Base-by-base conservation (phyloP, 306 rosid species). In the Citrullus amarus region DNA sequence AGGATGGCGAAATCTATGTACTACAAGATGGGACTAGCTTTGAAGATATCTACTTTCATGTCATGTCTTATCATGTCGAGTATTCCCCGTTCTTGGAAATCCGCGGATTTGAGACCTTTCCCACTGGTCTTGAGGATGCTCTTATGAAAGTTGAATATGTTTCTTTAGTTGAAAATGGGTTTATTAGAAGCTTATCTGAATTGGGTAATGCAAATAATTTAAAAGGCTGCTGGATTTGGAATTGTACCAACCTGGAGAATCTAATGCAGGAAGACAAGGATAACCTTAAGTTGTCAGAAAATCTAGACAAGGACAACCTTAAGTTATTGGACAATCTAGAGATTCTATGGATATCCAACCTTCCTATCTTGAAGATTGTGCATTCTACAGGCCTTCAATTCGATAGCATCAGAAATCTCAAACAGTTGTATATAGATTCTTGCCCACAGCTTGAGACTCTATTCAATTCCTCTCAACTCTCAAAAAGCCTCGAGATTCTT, bases 221-320 rank as follows among this genome's bases (percentile, higher is more conserved):
- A 76, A 83, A 75, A 83, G 80, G 86, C 8, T 86, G 86, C 32
- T 74, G 79, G 86, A 36, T 86, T 57, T 70, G 79, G 81, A 78
- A 66, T 41, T 83, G 86, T 25, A 14, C 78, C 5, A 13, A 69
- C 38, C 54, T 86, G 34, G 10, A 76, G 41, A 50, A 11, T 55
- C 58, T 86, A 75, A 34, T 79, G 39, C 10, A 2, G 76, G 41
- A 70, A 65, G 72, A 38, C 48, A 9, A 65, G 50, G 67, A 60
- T 60, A 30, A 28, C 7, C 66, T 60, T 5, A 22, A 25, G 7
- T 59, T 25, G 25, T 59, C 25, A 7, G 7, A 61, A 25, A 25
- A 25, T 25, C 28, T 25, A 65, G 72, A 38, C 48, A 9, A 65
- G 50, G 67, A 60, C 28, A 30, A 13, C 7, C 66, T 60, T 41